Evolutionary conservation across 306 rosid species (phyloP).

Genomic region (Acmispon strigosus): DNA sequence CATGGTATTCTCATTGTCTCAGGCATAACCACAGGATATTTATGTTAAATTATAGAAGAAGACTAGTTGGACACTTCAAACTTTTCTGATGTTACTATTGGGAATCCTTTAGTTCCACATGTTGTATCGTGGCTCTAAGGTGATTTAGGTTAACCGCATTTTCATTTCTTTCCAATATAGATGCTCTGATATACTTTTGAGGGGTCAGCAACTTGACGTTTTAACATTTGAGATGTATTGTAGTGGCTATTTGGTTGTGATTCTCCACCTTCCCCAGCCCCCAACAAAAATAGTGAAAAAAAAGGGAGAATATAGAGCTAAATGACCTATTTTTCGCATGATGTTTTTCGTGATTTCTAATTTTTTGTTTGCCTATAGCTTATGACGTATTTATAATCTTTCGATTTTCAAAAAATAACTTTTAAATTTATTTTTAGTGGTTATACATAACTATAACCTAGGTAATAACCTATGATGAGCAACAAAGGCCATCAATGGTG

Average conservation of each 20-base stretch:
- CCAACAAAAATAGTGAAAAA: neutral
- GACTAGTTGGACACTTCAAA: slow-evolving; percentile 6
- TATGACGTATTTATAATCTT: too few relatives aligned
- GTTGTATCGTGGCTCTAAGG: slow-evolving; percentile 18
- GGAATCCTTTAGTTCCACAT: slow-evolving; percentile 24
- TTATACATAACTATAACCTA: too few relatives aligned
- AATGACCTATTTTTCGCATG: neutral
- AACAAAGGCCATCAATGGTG: too few relatives aligned
- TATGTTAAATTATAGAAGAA: slow-evolving; percentile 15
- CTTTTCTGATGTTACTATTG: slow-evolving; percentile 2
- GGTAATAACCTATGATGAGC: too few relatives aligned
- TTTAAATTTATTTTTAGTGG: too few relatives aligned
- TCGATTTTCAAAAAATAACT: too few relatives aligned
- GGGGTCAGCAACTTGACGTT: neutral
- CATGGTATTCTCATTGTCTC: slow-evolving; percentile 14
- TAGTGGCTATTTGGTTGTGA: neutral
- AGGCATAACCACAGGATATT: slow-evolving; percentile 16
- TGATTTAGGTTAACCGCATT: slow-evolving; percentile 18
- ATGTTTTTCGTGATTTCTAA: neutral
- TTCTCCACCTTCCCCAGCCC: neutral
- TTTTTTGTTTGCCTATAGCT: neutral
- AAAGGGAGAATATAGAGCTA: neutral
- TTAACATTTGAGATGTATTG: neutral
- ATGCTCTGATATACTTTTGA: neutral
- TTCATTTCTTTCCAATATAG: neutral